Conservation (phyloP, 345 rosid species). For the Eucalyptus regnans region DNA sequence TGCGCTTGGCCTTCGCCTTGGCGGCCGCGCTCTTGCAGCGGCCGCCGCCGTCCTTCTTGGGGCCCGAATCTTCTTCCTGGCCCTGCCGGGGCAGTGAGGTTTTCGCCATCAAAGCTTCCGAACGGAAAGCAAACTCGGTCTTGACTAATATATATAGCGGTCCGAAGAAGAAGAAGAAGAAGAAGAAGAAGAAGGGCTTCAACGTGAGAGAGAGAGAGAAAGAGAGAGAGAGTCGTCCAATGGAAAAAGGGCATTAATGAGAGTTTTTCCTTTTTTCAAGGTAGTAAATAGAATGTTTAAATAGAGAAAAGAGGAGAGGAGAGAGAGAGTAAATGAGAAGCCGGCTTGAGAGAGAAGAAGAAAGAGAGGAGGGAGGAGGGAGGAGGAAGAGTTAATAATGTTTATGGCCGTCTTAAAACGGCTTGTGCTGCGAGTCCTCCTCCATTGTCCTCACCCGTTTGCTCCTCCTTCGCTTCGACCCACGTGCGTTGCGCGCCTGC, state of each 20-base stretch:
- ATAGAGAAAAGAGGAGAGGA: background rate
- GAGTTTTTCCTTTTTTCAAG: background rate
- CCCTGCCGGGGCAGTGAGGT: constrained; percentile 4
- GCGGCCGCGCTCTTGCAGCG: background rate
- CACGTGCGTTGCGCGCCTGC: background rate
- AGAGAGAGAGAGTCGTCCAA: background rate
- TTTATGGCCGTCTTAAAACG: constrained; percentile 18
- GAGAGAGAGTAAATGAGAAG: background rate
- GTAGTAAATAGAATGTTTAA: background rate
- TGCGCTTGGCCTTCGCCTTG: constrained; percentile 20
- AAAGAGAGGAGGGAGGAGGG: background rate
- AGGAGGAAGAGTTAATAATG: background rate
- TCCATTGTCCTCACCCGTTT: constrained; percentile 5
- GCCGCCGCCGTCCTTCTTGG: background rate
- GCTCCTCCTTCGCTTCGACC: background rate
- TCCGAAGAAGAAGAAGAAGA: background rate
- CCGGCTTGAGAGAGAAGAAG: background rate
- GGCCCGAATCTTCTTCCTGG: background rate
- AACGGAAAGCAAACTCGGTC: background rate
- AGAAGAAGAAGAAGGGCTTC: background rate
- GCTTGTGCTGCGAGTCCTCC: background rate
- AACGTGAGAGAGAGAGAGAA: background rate
- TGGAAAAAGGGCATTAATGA: background rate
- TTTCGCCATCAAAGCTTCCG: constrained; percentile 24
- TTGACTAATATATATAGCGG: background rate